phyloP scores from a whole-genome alignment of 768 basidiomycete species.

The Gautieria morchelliformis region DNA sequence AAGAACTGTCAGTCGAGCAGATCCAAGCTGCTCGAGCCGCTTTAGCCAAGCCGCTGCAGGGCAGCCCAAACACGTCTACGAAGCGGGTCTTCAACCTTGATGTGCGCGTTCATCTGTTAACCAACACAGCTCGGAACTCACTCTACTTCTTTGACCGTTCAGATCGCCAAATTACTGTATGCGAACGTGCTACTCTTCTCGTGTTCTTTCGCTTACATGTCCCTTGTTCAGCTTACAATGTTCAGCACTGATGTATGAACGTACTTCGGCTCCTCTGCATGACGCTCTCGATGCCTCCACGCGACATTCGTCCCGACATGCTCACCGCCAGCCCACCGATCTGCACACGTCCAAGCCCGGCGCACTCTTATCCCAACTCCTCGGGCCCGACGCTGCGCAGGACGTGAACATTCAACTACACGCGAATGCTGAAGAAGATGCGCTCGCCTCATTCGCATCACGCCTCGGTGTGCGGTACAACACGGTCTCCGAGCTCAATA shows the following conservation, averaged over 20 bases:
- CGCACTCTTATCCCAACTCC: slow-evolving; percentile 4
- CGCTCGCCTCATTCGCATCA: slow-evolving; percentile 7
- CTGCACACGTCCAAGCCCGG: slow-evolving; percentile 8
- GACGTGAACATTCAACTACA: slow-evolving; percentile 11
- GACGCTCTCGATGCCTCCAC: slow-evolving; percentile 10
- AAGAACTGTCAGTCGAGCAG: slow-evolving; percentile 11
- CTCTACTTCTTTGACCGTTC: background rate
- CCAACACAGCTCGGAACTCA: background rate
- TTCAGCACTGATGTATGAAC: slow-evolving; percentile 16
- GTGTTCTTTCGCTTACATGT: background rate
- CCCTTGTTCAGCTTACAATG: slow-evolving; percentile 12
- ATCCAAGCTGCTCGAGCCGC: slow-evolving; percentile 10
- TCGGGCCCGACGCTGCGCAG: slow-evolving; percentile 9
- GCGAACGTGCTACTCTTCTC: background rate
- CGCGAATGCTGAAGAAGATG: slow-evolving; percentile 11
- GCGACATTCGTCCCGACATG: background rate
- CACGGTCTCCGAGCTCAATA: slow-evolving; percentile 14
- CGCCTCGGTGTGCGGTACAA: slow-evolving; percentile 12
- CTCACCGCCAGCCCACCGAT: background rate
- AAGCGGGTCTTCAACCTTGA: slow-evolving; percentile 15
- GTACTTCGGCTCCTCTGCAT: slow-evolving; percentile 11
- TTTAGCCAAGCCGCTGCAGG: slow-evolving; percentile 8
- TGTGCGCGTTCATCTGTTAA: background rate
- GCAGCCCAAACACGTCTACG: slow-evolving; percentile 7
- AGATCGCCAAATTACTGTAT: slow-evolving; percentile 12